A percentile compares a stretch with the other conserved stretches of the same genome.
These are phyloP conservation scores for Wickerhamomyces xylosicus DNA, from an alignment of 805 yeast species.

Conservation along the genomic window DNA sequence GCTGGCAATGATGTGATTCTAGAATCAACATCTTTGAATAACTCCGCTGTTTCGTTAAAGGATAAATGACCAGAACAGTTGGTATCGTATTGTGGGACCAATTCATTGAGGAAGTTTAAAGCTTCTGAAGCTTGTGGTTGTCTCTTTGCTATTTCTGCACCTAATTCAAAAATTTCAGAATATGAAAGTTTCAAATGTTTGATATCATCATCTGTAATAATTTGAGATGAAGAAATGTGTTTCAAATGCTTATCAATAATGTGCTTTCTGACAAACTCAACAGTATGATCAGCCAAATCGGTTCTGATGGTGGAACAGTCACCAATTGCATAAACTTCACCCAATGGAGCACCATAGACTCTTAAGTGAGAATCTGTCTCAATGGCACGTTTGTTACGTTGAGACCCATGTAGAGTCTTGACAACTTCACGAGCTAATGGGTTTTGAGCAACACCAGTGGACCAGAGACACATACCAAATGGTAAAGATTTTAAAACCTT, in stretches of 20 bases:
- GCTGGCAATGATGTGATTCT: slow-evolving; percentile 63
- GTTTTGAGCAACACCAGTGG: slow-evolving; percentile 64
- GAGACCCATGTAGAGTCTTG: slow-evolving; percentile 32
- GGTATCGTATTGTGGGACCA: slow-evolving; percentile 42
- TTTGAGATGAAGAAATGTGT: slow-evolving; percentile 22
- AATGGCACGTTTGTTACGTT: slow-evolving; percentile 57
- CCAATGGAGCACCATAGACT: slow-evolving; percentile 56
- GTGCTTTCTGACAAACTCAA: slow-evolving; percentile 36
- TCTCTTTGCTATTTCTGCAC: slow-evolving; percentile 34
- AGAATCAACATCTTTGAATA: slow-evolving; percentile 46
- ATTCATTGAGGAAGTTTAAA: slow-evolving; percentile 35
- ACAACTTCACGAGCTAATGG: slow-evolving; percentile 51
- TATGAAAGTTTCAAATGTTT: slow-evolving; percentile 36
- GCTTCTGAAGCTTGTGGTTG: slow-evolving; percentile 54
- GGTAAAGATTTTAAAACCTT: slow-evolving; percentile 38
- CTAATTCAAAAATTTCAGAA: slow-evolving; percentile 37
- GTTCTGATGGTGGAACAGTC: slow-evolving; percentile 63
- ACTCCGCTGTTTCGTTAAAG: slow-evolving; percentile 37
- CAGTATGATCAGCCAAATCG: slow-evolving; percentile 44
- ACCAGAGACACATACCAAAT: slow-evolving; percentile 64
- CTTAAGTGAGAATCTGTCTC: slow-evolving; percentile 69
- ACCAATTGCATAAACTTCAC: slow-evolving; percentile 64
- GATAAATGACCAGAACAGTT: slow-evolving; percentile 38
- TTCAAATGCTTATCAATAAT: slow-evolving; percentile 31
- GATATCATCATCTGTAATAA: slow-evolving; percentile 41